Evolutionary conservation across 192 early-diverging fungal species (phyloP), one percentile per base, ranked within the genome.

Genomic region (Coemansia sp.): DNA sequence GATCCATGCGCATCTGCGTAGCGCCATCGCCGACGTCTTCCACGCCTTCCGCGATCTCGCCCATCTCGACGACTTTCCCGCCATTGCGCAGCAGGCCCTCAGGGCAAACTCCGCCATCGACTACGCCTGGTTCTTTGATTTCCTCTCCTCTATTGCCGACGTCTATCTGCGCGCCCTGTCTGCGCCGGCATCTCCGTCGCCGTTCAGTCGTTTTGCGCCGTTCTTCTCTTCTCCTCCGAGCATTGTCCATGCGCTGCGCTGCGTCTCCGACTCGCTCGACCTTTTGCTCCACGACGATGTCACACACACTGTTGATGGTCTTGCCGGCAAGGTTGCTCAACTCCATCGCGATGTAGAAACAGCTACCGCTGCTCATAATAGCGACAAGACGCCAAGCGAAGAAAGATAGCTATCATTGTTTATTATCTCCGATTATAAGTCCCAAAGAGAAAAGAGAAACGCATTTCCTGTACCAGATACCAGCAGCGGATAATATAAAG

Each of bases 1-100:
- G 5, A 68, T 87, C 45, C 79, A 82, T 22, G 66, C 66, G 5
- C 84, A 83, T 1, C 73, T 92, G 13, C n/a, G 46, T 4, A 43
- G 37, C 1, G 87, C 89, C 61, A 65, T 88, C 43, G 62, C 48
- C 8, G 77, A 80, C 6, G 87, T 89, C 1, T 63, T 69, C 39
- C 66, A 78, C 3, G 86, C 85, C 11, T 83, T 92, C 62, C 62
- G 82, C 0, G 86, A 92, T 64, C 63, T 89, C 12, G 61, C 77
- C 16, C 80, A 84, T 9, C 65, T 72, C 61, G 76, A 75, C 16
- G 81, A 62, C 9, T 83, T 77, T 49, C 60, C 59, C 12, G 70
- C 61, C 18, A 69, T 78, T 36, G 76, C 54, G 37, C 81, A 83
- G 69, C 21, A 69, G 41, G 67, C 77, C 10, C 71, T 83, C 3